Evolutionary conservation across 176 grass and related monocot genomes (phyloP), one percentile per base, ranked within the genome.

Genomic region (Triticum dicoccoides): DNA sequence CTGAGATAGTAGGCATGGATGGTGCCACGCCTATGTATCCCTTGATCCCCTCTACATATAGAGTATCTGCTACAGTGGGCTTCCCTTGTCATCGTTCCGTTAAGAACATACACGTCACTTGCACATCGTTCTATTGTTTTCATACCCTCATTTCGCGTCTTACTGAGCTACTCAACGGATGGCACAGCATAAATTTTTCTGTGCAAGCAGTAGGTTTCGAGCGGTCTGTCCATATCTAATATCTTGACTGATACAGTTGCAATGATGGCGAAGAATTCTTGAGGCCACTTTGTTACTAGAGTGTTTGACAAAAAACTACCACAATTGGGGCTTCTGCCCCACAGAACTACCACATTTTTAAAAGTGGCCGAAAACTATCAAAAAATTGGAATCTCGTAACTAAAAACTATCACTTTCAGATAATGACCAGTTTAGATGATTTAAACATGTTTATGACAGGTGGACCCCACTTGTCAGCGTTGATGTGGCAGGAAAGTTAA

Each of bases 1-100:
- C 81, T 96, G 47, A 92, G 94, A 80, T 99, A 96, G 90, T 52
- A 49, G 21, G 45, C 33, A 59, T 34, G 25, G 27, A 59, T 68
- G 59, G 14, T 4, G 49, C 29, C 42, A 18, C 49, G 29, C 24
- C 24, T 30, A 71, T 41, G 35, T 59, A 74, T 21, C 80, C 67
- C 11, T 74, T 74, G 42, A 30, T 76, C 73, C 13, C 23, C 52
- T 71, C 32, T 18, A 45, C 11, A 69, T 74, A 74, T 2, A 69
- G 37, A 73, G 11, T 47, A 9, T 63, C 56, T 65, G 69, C 34
- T 38, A 33, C 72, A 49, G 25, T 21, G 21, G 76, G 21, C 11
- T 45, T 38, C 17, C 21, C 11, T 11, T 14, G 29, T 61, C 49
- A 25, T 8, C 78, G 70, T 67, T 87, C 47, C 47, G 14, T 51